Base-by-base conservation (phyloP, 2,329 filamentous ascomycete genomes). In the Arthrobotrys iridis region DNA sequence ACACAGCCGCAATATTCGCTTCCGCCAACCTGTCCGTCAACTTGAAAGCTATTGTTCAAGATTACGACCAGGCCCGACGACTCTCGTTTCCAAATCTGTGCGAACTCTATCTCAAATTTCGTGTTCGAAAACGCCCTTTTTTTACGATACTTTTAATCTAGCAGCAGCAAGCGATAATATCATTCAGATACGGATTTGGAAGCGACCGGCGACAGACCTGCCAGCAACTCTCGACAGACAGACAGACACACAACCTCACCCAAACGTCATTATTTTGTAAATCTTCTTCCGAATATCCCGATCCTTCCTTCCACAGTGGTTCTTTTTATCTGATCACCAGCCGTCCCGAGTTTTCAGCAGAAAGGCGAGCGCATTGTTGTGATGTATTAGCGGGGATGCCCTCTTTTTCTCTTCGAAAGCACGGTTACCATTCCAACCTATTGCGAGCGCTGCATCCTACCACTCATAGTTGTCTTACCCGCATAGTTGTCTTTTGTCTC, bases 321-420 rank as follows among this genome's bases (percentile, higher is more conserved):
- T 30, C 41, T 37, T 35, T 45, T 50, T 52, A 18, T 11, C 48
- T 8, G 26, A 37, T 50, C 46, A 4, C 30, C 30, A 20, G 28
- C 40, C 24, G 22, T 20, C 50, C 37, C 35, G 20, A 41, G 35
- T 72, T 58, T 62, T 20, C 41, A 60, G 55, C 55, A 41, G 37
- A 48, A 64, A 30, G 30, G 41, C 40, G 46, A 60, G 58, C 28
- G 40, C 43, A 58, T 73, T 73, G 50, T 52, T 45, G 55, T 50
- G 50, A 73, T 59, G 35, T 58, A 52, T 71, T 73, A 73, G 67
- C 67, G 50, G 67, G 67, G 67, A 60, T 43, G 30, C n/a, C 50
- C 13, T 40, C 35, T 15, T 66, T 57, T 45, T 57, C 57, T 72
- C 41, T 63, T 72, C 41, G 11, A 22, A 35, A 33, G 22, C 50